A percentile compares a stretch with the other conserved stretches of the same genome.
Evolutionary conservation across 1,284 basidiomycete species (phyloP).

Genomic region (Polyporus tsugae): DNA sequence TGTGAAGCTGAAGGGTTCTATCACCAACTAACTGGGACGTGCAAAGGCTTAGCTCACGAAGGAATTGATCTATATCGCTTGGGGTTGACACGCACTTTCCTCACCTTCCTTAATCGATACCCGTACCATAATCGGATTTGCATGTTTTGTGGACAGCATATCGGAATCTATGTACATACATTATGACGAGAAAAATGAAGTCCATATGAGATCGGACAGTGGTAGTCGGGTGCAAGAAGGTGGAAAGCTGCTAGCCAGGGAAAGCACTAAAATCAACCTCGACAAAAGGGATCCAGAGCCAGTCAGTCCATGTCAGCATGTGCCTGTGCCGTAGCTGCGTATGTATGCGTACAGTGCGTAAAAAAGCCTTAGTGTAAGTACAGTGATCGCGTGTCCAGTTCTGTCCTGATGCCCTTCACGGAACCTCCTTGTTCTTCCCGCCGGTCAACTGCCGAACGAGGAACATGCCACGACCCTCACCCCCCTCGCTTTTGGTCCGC

Average conservation of each 20-base stretch:
- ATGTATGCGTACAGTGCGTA: slow-evolving; percentile 22
- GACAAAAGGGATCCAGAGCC: slow-evolving; percentile 13
- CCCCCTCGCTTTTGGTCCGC: slow-evolving; percentile 40
- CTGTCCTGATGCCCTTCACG: slow-evolving; percentile 5
- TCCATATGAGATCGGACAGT: not conserved
- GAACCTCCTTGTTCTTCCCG: slow-evolving; percentile 37
- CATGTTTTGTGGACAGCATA: not conserved
- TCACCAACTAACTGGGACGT: slow-evolving; percentile 38
- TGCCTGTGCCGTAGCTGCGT: slow-evolving; percentile 6
- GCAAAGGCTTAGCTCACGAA: not conserved
- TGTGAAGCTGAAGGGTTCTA: slow-evolving; percentile 39
- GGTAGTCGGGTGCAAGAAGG: not conserved
- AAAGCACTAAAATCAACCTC: slow-evolving; percentile 26
- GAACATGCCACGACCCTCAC: slow-evolving; percentile 52
- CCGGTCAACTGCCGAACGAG: slow-evolving; percentile 73
- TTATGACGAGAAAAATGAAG: not conserved
- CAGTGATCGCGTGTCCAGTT: not conserved
- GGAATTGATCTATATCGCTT: not conserved
- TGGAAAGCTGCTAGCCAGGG: slow-evolving; percentile 9
- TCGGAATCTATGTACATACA: not conserved
- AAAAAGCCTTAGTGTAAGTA: not conserved
- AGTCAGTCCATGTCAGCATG: slow-evolving; percentile 19
- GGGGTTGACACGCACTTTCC: not conserved
- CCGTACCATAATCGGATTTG: not conserved
- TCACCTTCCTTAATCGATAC: not conserved